Evolutionary conservation across 208 protist genomes (phyloP).

Genomic region (Wallacemonas rigidus): DNA sequence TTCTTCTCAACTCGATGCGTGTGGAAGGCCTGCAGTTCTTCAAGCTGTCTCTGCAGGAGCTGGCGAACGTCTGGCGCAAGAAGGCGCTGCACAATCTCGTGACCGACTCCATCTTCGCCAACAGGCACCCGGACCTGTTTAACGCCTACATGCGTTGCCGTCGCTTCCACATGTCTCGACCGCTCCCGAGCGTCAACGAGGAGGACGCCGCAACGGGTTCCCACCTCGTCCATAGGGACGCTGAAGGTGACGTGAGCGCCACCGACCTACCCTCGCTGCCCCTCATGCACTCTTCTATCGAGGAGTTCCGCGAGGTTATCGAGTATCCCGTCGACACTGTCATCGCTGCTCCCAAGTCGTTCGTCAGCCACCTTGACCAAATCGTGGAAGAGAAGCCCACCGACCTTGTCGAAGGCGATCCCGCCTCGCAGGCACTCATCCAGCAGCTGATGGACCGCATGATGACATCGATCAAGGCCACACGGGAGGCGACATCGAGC

Average conservation of each 20-base stretch:
- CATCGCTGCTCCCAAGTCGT: constrained; percentile 42
- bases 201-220: background rate
- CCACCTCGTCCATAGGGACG: no score
- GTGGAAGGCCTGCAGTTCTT: constrained; percentile 87
- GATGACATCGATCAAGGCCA: constrained; percentile 26
- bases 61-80: constrained; percentile 92
- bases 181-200: background rate
- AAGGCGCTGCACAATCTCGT: constrained; percentile 74
- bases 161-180: constrained; percentile 45
- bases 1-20: constrained; percentile 89
- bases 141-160: constrained; percentile 46
- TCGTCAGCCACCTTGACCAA: constrained; percentile 61
- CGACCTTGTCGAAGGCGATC: constrained; percentile 48
- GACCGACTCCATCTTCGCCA: constrained; percentile 52
- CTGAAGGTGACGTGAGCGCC: background rate
- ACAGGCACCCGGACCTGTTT: constrained; percentile 45
- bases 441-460: constrained; percentile 45
- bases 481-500: constrained; percentile 13
- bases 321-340: constrained; percentile 48
- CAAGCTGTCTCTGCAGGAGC: constrained; percentile 89
- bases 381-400: constrained; percentile 33
- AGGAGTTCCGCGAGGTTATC: constrained; percentile 79
- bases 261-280: constrained; percentile 23
- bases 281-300: constrained; percentile 54
- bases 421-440: constrained; percentile 33